These are phyloP conservation scores for Fonsecaea multimorphosa DNA, from an alignment of 2,329 filamentous ascomycete species.

Conservation along the genomic window DNA sequence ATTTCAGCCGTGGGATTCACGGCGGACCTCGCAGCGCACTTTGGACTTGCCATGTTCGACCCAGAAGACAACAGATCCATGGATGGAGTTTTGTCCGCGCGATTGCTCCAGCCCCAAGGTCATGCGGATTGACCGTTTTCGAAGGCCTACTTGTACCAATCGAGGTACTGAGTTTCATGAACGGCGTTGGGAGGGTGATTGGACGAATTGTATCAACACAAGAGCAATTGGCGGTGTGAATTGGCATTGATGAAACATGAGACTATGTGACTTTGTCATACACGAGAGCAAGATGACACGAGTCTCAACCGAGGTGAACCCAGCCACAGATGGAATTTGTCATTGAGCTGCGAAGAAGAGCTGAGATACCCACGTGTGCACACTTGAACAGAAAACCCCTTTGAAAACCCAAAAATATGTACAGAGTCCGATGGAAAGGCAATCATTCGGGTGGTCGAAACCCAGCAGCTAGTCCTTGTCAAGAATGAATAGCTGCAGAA, in stretches of 20 bases:
- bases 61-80: slow-evolving; percentile 50
- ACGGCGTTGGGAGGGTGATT: neutral
- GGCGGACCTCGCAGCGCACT: slow-evolving; percentile 38
- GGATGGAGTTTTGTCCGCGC: slow-evolving; percentile 39
- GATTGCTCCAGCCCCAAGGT: slow-evolving; percentile 16
- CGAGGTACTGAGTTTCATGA: neutral
- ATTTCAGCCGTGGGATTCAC: slow-evolving; percentile 17
- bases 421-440: neutral
- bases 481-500: neutral
- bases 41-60: slow-evolving; percentile 48
- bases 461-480: neutral
- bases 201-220: slow-evolving; percentile 12
- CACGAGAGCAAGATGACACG: slow-evolving; percentile 20
- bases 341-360: slow-evolving; percentile 1
- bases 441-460: neutral
- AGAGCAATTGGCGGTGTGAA: slow-evolving; percentile 19
- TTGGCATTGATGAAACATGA: slow-evolving; percentile 10
- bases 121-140: neutral
- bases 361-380: slow-evolving; percentile 24
- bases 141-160: neutral
- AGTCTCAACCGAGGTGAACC: slow-evolving; percentile 19
- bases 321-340: slow-evolving; percentile 22
- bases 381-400: neutral
- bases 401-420: neutral
- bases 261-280: slow-evolving; percentile 8